Evolutionary conservation across 352 stramenopile species (phyloP).

Genomic region (Saprolegnia diclina): DNA sequence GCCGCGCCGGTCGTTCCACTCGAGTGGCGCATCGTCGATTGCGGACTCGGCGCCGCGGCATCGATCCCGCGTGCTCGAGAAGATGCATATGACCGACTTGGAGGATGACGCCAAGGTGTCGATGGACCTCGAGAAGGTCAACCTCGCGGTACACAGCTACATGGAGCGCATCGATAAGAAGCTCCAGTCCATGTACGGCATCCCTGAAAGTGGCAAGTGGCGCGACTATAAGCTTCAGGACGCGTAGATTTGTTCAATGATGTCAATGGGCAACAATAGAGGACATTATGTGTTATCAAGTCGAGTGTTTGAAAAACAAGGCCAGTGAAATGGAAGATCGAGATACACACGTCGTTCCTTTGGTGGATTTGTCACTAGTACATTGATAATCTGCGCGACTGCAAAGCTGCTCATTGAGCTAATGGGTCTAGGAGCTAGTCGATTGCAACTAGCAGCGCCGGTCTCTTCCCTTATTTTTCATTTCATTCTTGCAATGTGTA

Average conservation of each 20-base stretch:
- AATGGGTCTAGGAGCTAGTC: no score
- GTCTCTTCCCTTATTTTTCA: no score
- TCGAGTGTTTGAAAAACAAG: not conserved
- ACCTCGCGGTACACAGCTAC: constrained; percentile 65
- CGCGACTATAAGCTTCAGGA: constrained; percentile 19
- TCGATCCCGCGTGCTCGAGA: not conserved
- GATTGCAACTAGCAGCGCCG: no score
- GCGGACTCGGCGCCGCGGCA: not conserved
- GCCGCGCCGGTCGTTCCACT: not conserved
- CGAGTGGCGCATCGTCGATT: not conserved
- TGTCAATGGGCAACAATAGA: no score
- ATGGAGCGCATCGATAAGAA: constrained; percentile 80
- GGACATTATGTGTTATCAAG: not conserved
- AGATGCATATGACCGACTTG: constrained; percentile 22
- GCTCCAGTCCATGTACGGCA: constrained; percentile 71
- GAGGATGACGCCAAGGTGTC: constrained; percentile 12
- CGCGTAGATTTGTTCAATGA: not conserved
- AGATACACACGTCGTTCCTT: no score
- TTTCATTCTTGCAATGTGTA: no score
- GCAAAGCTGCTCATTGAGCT: no score
- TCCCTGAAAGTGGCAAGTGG: constrained; percentile 32
- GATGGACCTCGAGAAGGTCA: constrained; percentile 64
- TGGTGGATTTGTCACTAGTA: no score
- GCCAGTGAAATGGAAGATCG: no score
- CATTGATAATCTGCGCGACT: no score